Evolutionary conservation across 2,329 filamentous ascomycete genomes (phyloP).

Genomic region (Paecilomyces sp.): DNA sequence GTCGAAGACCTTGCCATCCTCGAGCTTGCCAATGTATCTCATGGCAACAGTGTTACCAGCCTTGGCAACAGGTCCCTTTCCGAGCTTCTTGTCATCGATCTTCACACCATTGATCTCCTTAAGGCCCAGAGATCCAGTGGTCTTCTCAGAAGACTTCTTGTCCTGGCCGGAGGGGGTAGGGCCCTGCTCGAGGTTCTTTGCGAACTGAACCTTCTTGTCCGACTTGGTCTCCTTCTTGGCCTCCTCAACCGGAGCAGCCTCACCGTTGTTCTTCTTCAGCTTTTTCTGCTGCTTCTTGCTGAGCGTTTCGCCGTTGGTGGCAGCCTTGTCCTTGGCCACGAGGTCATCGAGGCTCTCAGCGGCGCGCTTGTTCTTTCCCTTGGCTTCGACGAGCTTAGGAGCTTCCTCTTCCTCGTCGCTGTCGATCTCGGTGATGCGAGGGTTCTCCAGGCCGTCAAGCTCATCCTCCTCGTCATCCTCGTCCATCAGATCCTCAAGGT

Average conservation of each 20-base stretch:
- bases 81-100: slow-evolving; percentile 91
- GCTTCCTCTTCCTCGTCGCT: slow-evolving; percentile 67
- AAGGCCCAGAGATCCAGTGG: slow-evolving; percentile 56
- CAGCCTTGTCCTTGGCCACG: slow-evolving; percentile 63
- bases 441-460: slow-evolving; percentile 69
- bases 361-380: slow-evolving; percentile 88
- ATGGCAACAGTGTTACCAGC: slow-evolving; percentile 84
- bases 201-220: slow-evolving; percentile 97
- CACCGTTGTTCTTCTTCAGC: slow-evolving; percentile 96
- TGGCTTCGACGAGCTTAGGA: slow-evolving; percentile 45
- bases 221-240: slow-evolving; percentile 56
- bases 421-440: slow-evolving; percentile 76
- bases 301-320: slow-evolving; percentile 56
- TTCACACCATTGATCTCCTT: slow-evolving; percentile 84
- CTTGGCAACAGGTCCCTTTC: slow-evolving; percentile 78
- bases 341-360: slow-evolving; percentile 75
- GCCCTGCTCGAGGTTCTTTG: slow-evolving; percentile 96
- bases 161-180: slow-evolving; percentile 65
- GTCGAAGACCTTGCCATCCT: slow-evolving; percentile 92
- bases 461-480: slow-evolving; percentile 64
- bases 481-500: slow-evolving; percentile 45
- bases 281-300: slow-evolving; percentile 99
- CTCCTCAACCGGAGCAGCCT: slow-evolving; percentile 58
- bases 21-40: slow-evolving; percentile 96
- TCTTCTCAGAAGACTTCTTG: slow-evolving; percentile 38